phyloP scores from a whole-genome alignment of 2,329 filamentous ascomycete species.

The Talaromyces amestolkiae region DNA sequence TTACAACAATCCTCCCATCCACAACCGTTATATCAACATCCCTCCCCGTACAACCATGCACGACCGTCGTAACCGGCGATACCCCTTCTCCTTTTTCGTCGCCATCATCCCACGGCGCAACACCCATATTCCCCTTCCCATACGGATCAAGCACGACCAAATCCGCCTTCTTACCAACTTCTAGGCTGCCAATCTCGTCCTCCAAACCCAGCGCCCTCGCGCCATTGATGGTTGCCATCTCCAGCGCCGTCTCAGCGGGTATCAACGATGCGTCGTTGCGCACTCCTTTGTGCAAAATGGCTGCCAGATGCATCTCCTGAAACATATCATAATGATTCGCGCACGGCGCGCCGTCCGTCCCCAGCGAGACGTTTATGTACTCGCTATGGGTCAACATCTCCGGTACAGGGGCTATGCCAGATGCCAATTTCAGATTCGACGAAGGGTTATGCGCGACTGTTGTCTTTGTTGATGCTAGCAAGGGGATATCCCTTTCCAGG shows the following conservation, averaged over 20 bases:
- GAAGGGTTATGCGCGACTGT: conserved; percentile 50
- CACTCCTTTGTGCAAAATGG: conserved; percentile 45
- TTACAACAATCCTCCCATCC: conserved; percentile 40
- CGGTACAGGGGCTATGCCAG: conserved; percentile 47
- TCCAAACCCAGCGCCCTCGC: conserved; percentile 47
- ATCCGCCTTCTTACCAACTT: conserved; percentile 28
- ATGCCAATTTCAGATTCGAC: conserved; percentile 51
- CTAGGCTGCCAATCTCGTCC: conserved; percentile 34
- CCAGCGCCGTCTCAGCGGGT: conserved; percentile 45
- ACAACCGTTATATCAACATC: conserved; percentile 45
- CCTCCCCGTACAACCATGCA: conserved; percentile 42
- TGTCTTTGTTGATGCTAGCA: conserved; percentile 38
- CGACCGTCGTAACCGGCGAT: conserved; percentile 36
- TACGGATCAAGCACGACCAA: conserved; percentile 30
- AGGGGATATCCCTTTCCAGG: conserved; percentile 35
- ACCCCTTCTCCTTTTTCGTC: conserved; percentile 14
- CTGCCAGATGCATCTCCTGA: conserved; percentile 50
- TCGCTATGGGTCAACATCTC: conserved; percentile 34
- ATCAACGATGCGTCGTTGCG: conserved; percentile 40
- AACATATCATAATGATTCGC: conserved; percentile 51
- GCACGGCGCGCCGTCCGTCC: conserved; percentile 52
- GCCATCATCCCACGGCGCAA: conserved; percentile 35
- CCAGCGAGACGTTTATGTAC: conserved; percentile 45
- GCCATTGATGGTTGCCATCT: conserved; percentile 52
- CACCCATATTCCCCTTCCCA: conserved; percentile 27